Evolutionary conservation across 2,329 filamentous ascomycete species (phyloP), one percentile per base, ranked within the genome.

Genomic region (Karstenula rhodostoma): DNA sequence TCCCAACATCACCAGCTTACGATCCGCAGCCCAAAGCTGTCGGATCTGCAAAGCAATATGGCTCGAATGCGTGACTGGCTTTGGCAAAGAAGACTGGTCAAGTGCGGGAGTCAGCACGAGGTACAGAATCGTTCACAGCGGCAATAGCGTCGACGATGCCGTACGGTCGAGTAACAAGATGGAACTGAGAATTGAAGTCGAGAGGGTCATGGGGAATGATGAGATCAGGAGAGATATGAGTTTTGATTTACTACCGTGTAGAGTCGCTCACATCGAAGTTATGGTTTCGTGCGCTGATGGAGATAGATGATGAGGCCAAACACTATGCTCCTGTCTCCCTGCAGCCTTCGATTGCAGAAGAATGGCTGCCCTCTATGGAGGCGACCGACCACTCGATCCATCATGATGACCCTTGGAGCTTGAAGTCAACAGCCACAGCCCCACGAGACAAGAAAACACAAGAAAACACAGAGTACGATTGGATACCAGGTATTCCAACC

Each of bases 31-130:
- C 10, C 13, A 46, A 13, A 12, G 29, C 12, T 58, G 57, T 23
- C 57, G 57, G 15, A 58, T 58, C 23, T 58, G 57, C 49, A 47
- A 54, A 29, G 57, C 49, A 17, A 58, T 58, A 51, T 58, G 57
- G 57, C 57, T 54, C n/a, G 57, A 58, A 48, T 58, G 57, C 23
- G 48, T 58, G 10, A 22, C 42, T 42, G 57, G 49, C 19, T 58
- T 54, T 27, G 57, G 57, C 13, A 47, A 58, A 48, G 57, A 58
- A 48, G 57, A 58, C 22, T 58, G 57, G 57, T 47, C 49, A 4
- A 22, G 8, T 10, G 50, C 27, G 2, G 32, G 54, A 42, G 32
- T 58, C 8, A 23, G 17, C 13, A 58, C 49, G 43, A 25, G 4
- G 4, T 58, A 37, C 22, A 54, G 4, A 15, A 23, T 58, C 25